Conservation (phyloP, 1,284 basidiomycete species). For the Cryptococcus deneoformans region DNA sequence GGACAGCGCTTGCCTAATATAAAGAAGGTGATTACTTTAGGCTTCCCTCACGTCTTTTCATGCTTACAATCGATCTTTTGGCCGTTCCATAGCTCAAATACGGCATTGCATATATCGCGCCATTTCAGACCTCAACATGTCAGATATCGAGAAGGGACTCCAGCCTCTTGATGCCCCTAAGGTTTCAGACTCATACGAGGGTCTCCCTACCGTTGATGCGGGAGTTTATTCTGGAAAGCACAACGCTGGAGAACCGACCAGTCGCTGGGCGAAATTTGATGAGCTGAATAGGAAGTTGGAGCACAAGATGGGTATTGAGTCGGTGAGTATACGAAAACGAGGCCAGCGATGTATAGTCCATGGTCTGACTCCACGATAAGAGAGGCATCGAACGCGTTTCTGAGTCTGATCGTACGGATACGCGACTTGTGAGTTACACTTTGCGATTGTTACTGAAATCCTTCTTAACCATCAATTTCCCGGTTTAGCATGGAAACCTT, state of each 20-base stretch:
- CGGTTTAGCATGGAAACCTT: constrained; percentile 20
- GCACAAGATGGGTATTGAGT: constrained; percentile 32
- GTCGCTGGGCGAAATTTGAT: constrained; percentile 16
- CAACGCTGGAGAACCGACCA: neutral
- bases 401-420: constrained; percentile 27
- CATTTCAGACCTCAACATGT: neutral
- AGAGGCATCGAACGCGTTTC: constrained; percentile 42
- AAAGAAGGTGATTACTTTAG: too few species aligned
- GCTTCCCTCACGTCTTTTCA: too few species aligned
- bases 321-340: constrained; percentile 17
- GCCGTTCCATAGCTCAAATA: too few species aligned
- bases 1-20: too few species aligned
- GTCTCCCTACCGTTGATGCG: neutral
- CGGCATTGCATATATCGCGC: neutral
- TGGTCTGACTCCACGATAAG: constrained; percentile 1
- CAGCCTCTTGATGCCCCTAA: constrained; percentile 3
- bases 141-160: constrained; percentile 3
- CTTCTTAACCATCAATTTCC: too few species aligned
- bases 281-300: constrained; percentile 24
- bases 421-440: constrained; percentile 15
- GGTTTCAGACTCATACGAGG: constrained; percentile 3
- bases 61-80: too few species aligned
- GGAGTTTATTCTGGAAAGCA: neutral
- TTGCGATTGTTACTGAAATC: neutral
- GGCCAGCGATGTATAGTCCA: neutral